Conservation (phyloP, 345 rosid genomes). For the Populus davidiana region DNA sequence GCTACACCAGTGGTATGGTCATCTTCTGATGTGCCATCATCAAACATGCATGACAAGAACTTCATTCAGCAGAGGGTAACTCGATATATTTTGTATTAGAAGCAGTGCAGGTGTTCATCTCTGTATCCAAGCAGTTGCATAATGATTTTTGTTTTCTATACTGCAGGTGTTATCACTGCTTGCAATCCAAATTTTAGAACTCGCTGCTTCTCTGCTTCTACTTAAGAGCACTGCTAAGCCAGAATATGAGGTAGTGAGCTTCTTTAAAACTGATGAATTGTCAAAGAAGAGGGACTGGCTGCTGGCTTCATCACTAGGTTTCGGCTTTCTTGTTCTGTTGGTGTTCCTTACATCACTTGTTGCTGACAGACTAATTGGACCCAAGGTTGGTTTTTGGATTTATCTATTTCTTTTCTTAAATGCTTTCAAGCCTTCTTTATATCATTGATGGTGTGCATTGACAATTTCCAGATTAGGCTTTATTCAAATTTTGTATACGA, state of each 20-base stretch:
- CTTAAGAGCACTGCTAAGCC: slow-evolving; percentile 49
- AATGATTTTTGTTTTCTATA: slow-evolving; percentile 12
- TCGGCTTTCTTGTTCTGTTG: slow-evolving; percentile 46
- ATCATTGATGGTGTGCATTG: neutral
- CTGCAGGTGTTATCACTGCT: slow-evolving; percentile 62
- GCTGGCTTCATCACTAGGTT: slow-evolving; percentile 62
- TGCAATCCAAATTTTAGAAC: slow-evolving; percentile 52
- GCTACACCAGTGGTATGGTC: too few relatives aligned
- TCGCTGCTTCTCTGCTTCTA: slow-evolving; percentile 47
- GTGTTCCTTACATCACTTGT: slow-evolving; percentile 52
- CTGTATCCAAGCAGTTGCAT: neutral
- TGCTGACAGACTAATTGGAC: slow-evolving; percentile 39
- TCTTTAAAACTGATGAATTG: slow-evolving; percentile 33
- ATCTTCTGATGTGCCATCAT: neutral
- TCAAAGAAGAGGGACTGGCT: slow-evolving; percentile 51
- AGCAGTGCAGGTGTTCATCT: neutral
- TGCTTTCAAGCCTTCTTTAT: slow-evolving; percentile 4
- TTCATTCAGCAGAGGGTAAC: neutral
- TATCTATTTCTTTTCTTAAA: neutral
- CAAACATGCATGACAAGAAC: neutral
- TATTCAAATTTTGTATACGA: neutral
- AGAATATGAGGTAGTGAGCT: slow-evolving; percentile 34
- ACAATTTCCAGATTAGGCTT: neutral
- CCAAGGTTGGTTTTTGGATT: slow-evolving; percentile 45
- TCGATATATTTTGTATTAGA: neutral